Evolutionary conservation across 176 grass and related monocot species (phyloP), one percentile per base, ranked within the genome.

Genomic region (Carex littledalei): DNA sequence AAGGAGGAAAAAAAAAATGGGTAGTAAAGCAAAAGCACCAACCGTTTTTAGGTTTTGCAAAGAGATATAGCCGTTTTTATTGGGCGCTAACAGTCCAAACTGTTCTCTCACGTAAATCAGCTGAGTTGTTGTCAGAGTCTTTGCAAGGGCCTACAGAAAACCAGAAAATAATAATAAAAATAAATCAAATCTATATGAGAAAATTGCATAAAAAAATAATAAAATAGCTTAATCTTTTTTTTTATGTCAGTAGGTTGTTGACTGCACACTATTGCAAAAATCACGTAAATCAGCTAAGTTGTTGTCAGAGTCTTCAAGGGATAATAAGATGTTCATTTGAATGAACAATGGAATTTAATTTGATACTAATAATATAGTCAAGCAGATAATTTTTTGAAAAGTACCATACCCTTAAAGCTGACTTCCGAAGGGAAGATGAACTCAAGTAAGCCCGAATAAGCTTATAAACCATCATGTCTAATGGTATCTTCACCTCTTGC

Each of bases 381-480:
- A 18, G 26, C 54, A 57, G 13, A 78, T 54, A 43, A 4, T 16
- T 88, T 64, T 34, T 57, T 17, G 20, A 32, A 32, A 67, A 83
- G 20, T 76, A 69, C 59, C 81, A 67, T 96, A 99, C 97, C 97
- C 91, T 94, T 90, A 99, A 92, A 88, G 97, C 91, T 80, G 97
- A 94, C 81, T 94, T 96, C 56, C 97, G 88, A 87, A 99, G 65
- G 58, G 97, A 96, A 88, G 97, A 99, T 3, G 97, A 99, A 84
- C 93, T 88, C 70, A 99, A 91, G 73, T 96, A 99, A 87, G 97
- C 97, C 85, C 90, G 87, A 85, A 96, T 91, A 74, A 94, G 91
- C 84, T 99, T 99, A 87, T 94, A 99, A 56, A 96, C 89, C 88
- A 96, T 94, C 89, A 96, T 96, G 84, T 99, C 97, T 75, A 99